phyloP scores from a whole-genome alignment of 2,329 filamentous ascomycete species.

The Cadophora sp. region DNA sequence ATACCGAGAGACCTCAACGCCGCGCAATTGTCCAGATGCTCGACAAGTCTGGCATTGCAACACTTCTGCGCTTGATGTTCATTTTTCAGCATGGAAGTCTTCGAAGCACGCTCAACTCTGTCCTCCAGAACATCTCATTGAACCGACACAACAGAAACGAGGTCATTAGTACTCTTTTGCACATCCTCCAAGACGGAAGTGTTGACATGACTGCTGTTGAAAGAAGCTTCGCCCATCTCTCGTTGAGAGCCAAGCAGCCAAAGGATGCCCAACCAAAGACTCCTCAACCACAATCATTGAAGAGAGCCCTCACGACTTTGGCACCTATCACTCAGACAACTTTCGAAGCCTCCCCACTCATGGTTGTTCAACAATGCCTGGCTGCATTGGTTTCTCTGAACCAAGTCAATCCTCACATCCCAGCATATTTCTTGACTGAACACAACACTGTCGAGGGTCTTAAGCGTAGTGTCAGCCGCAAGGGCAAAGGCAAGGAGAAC shows the following conservation, averaged over 20 bases:
- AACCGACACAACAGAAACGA: conserved; percentile 96
- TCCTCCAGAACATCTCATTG: conserved; percentile 90
- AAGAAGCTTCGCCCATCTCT: conserved; percentile 92
- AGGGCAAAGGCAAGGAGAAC: conserved; percentile 86
- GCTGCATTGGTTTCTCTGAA: conserved; percentile 84
- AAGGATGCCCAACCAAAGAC: conserved; percentile 72
- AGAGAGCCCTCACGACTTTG: conserved; percentile 73
- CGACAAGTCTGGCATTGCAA: conserved; percentile 93
- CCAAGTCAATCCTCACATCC: conserved; percentile 83
- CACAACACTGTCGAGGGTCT: conserved; percentile 82
- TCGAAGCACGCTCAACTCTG: conserved; percentile 81
- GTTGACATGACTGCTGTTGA: conserved; percentile 93
- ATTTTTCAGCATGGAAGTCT: conserved; percentile 90
- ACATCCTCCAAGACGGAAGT: conserved; percentile 95
- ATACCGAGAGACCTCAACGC: conserved; percentile 66
- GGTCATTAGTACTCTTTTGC: conserved; percentile 89
- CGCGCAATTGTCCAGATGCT: conserved; percentile 94
- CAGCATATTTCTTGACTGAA: conserved; percentile 92
- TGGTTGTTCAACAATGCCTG: conserved; percentile 96
- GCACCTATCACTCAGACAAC: conserved; percentile 60
- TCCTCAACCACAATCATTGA: conserved; percentile 77
- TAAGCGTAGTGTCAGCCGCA: conserved; percentile 78
- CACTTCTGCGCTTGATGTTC: conserved; percentile 98
- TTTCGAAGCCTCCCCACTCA: conserved; percentile 89
- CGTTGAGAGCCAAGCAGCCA: conserved; percentile 84